Evolutionary conservation across 306 rosid species (phyloP).

Genomic region (Vigna unguiculata): DNA sequence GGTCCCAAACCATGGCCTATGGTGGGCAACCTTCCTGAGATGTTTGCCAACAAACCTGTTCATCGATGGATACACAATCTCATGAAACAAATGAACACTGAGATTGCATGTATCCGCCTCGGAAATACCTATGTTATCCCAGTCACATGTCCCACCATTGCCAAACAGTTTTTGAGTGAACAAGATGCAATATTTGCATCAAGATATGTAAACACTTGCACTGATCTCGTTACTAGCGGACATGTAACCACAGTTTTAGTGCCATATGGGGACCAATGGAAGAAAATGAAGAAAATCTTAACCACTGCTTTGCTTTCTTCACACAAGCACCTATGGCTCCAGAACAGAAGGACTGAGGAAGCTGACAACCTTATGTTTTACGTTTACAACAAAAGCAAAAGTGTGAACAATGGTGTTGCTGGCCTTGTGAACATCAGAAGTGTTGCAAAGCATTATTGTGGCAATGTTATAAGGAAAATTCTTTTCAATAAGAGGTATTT

Average conservation of each 20-base stretch:
- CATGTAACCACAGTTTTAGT: neutral
- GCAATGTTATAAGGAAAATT: conserved; percentile 36
- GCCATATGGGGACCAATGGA: conserved; percentile 37
- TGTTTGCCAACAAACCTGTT: conserved; percentile 10
- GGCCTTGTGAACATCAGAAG: conserved; percentile 12
- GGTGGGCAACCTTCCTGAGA: conserved; percentile 3
- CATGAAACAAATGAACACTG: conserved; percentile 7
- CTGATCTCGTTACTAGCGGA: conserved; percentile 23
- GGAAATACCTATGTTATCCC: conserved; percentile 31
- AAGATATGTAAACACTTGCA: conserved; percentile 28
- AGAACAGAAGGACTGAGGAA: conserved; percentile 40
- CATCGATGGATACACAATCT: neutral
- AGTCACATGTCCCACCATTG: neutral
- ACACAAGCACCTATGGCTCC: conserved; percentile 7
- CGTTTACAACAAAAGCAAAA: neutral
- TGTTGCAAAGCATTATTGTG: conserved; percentile 39
- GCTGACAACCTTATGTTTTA: conserved; percentile 39
- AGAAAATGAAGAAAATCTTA: conserved; percentile 29
- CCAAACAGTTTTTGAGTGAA: neutral
- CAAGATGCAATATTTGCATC: conserved; percentile 45
- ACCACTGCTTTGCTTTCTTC: neutral
- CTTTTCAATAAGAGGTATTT: conserved; percentile 26
- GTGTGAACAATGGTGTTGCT: neutral
- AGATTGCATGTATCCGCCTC: conserved; percentile 1
- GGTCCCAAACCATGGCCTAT: conserved; percentile 17